Base-by-base conservation (phyloP, 1,284 basidiomycete species). In the Trichosporon sp. region DNA sequence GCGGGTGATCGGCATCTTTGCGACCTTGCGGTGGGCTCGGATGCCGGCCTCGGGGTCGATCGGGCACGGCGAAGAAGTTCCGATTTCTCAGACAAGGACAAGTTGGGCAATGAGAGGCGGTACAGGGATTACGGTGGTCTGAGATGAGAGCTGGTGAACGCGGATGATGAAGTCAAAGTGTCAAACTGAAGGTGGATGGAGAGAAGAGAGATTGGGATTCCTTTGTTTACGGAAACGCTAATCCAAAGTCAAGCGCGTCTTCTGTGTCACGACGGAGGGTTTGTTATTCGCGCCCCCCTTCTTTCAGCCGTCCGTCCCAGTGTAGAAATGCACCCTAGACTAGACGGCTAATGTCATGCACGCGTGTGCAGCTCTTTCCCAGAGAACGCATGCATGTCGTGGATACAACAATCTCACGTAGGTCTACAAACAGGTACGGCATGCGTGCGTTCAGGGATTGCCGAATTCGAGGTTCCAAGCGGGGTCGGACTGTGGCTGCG, bases 1-100 rank as follows among this genome's bases (percentile, higher is more conserved):
- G 51, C 64, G 71, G 12, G 75, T 74, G 60, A 77, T 76, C 15
- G 75, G 73, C 78, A 79, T 79, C 35, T 63, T 27, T 21, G 58
- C 18, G 18, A 60, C 56, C 56, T 31, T 60, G 56, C 56, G 18
- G 29, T 31, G 29, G 56, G 56, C 29, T 60, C 29, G 29, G 56
- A 44, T 47, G 58, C 34, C 42, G 35, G 25, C 35, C 13, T 27
- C 23, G 25, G 21, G n/a, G 25, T 3, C 34, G 18, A 12, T 21
- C 12, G 63, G 53, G 25, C 31, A n/a, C 6, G n/a, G n/a, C n/a
- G 42, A 12, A 23, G 29, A n/a, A 5, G 34, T 13, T 12, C 32
- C 27, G 63, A 25, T 25, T 60, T 60, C 18, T 60, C 56, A 29
- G 27, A 31, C 8, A 23, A 18, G 8, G 6, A n/a, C 56, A 12